phyloP scores from a whole-genome alignment of 331 rosid species.

The Quercus tomentella region DNA sequence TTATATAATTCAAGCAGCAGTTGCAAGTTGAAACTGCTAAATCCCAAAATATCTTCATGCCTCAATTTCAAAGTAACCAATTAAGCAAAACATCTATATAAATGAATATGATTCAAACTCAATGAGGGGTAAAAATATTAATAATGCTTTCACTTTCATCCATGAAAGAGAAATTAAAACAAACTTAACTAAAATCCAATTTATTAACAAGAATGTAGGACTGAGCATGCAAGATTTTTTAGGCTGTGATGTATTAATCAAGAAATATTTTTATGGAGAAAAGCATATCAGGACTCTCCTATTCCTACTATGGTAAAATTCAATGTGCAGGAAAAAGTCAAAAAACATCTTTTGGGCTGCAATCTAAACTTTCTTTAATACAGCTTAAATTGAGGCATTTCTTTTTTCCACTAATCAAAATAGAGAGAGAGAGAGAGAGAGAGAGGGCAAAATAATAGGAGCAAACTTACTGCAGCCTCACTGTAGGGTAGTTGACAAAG shows the following conservation, averaged over 20 bases:
- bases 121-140: no score
- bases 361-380: neutral
- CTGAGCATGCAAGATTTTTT: neutral
- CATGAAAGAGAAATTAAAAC: neutral
- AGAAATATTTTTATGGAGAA: neutral
- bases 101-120: neutral
- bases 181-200: neutral
- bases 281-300: neutral
- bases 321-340: neutral
- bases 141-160: neutral
- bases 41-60: neutral
- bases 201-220: neutral
- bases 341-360: neutral
- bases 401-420: neutral
- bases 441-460: neutral
- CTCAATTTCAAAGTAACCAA: neutral
- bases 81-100: neutral
- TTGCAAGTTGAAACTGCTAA: neutral
- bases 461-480: conserved; percentile 86
- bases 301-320: neutral
- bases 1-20: neutral
- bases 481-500: conserved; percentile 65
- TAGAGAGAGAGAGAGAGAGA: neutral
- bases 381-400: conserved; percentile 5
- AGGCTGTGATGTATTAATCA: neutral